Percentiles rank a stretch among this genome's conserved stretches.
These are phyloP conservation scores for Rugonectria rugulosa DNA, from an alignment of 2,329 filamentous ascomycete genomes.

Conservation along the genomic window DNA sequence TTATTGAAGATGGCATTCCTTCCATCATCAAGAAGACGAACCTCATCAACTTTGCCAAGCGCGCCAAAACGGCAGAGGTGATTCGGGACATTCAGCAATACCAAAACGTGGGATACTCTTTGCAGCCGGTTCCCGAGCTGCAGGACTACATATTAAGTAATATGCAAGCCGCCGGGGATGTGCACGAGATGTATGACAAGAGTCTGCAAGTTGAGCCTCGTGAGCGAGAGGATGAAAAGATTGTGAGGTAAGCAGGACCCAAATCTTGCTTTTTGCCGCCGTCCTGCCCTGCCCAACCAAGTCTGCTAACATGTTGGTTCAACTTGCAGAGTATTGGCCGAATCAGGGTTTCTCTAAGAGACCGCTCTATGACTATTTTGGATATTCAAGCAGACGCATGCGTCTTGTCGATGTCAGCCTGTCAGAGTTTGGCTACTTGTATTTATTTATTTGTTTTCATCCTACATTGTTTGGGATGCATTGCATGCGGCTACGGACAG, in stretches of 20 bases:
- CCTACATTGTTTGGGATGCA: neutral
- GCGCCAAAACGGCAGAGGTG: constrained; percentile 96
- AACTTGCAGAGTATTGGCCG: constrained; percentile 62
- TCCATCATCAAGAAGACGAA: constrained; percentile 96
- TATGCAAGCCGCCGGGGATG: constrained; percentile 93
- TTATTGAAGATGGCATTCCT: constrained; percentile 98
- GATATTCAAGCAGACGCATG: constrained; percentile 19
- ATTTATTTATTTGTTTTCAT: neutral
- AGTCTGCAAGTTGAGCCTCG: constrained; percentile 92
- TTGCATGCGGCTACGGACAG: neutral
- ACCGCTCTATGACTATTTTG: constrained; percentile 15
- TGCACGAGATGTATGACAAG: constrained; percentile 99
- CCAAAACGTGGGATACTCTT: constrained; percentile 94
- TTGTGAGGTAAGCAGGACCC: constrained; percentile 80
- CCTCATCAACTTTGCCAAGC: constrained; percentile 98
- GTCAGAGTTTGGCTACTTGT: neutral
- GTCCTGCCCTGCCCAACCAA: neutral
- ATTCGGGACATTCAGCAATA: constrained; percentile 99
- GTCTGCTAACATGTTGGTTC: constrained; percentile 31
- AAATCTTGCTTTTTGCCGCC: constrained; percentile 1
- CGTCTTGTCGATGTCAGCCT: neutral
- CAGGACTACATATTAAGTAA: constrained; percentile 97
- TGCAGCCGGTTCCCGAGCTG: constrained; percentile 88
- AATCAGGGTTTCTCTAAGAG: constrained; percentile 66
- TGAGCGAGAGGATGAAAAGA: constrained; percentile 98